Evolutionary conservation across 768 basidiomycete species (phyloP).

Genomic region (Mycena indigotica): DNA sequence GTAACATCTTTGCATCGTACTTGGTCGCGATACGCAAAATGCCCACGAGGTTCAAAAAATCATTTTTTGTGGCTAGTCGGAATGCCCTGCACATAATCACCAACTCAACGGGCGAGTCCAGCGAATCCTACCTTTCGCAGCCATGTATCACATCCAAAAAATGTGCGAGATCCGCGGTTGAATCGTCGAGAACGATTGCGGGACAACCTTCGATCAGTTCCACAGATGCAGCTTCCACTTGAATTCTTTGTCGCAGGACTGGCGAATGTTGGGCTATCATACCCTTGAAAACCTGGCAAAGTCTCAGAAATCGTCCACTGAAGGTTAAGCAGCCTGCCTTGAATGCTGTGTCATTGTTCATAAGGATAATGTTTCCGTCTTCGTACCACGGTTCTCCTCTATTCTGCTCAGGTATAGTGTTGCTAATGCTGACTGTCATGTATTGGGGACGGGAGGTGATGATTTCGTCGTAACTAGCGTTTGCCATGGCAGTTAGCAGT

Average conservation of each 20-base stretch:
- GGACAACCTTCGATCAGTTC: conserved; percentile 17
- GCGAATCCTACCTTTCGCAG: conserved; percentile 11
- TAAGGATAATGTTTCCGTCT: conserved; percentile 17
- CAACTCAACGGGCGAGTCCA: background rate
- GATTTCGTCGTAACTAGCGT: conserved; percentile 11
- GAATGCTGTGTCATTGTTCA: conserved; percentile 17
- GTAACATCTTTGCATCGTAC: conserved; percentile 17
- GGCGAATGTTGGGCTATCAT: conserved; percentile 28
- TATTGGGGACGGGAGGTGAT: background rate
- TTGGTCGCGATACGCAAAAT: conserved; percentile 21
- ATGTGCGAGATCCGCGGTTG: conserved; percentile 5
- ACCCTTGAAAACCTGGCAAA: conserved; percentile 18
- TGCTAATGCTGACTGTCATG: conserved; percentile 19
- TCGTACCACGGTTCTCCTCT: conserved; percentile 17
- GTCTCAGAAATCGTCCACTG: background rate
- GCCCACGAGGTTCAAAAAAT: conserved; percentile 8
- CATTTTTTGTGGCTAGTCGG: conserved; percentile 9
- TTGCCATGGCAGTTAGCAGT: conserved; percentile 9
- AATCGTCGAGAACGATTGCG: conserved; percentile 13
- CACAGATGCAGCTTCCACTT: background rate
- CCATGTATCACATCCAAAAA: conserved; percentile 17
- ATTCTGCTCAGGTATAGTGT: conserved; percentile 12
- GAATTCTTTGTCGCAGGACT: conserved; percentile 28
- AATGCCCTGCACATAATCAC: conserved; percentile 7
- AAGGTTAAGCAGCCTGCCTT: background rate